Evolutionary conservation across 1,284 basidiomycete genomes (phyloP).

Genomic region (Cryptococcus sp.): DNA sequence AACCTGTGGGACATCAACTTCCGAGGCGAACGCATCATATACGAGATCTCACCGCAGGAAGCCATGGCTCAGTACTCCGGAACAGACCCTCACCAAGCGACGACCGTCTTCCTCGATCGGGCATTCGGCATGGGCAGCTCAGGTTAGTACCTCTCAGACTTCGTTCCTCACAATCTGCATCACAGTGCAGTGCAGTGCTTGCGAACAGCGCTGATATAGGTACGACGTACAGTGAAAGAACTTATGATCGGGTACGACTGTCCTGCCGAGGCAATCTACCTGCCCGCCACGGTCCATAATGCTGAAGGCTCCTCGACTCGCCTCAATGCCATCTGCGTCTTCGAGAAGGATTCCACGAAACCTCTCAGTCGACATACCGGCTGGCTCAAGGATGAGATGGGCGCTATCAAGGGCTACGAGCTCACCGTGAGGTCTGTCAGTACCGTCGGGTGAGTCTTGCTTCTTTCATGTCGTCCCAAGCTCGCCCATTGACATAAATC

Average conservation of each 20-base stretch:
- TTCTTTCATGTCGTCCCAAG: background rate
- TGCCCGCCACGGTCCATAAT: constrained; percentile 62
- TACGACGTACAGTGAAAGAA: constrained; percentile 59
- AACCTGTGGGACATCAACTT: constrained; percentile 68
- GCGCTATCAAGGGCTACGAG: constrained; percentile 63
- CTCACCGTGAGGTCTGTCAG: constrained; percentile 62
- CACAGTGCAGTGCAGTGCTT: background rate
- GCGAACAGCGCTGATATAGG: background rate
- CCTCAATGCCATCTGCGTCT: constrained; percentile 64
- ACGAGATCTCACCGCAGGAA: constrained; percentile 60
- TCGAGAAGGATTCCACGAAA: constrained; percentile 63
- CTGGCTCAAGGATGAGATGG: constrained; percentile 29
- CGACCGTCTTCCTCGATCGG: constrained; percentile 67
- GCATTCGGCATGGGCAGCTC: constrained; percentile 63
- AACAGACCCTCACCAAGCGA: constrained; percentile 65
- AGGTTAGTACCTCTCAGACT: constrained; percentile 3
- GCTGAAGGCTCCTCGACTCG: constrained; percentile 56
- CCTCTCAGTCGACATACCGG: constrained; percentile 62
- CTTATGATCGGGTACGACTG: constrained; percentile 68
- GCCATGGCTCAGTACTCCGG: constrained; percentile 67
- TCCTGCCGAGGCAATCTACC: constrained; percentile 62
- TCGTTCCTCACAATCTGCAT: too few relatives aligned
- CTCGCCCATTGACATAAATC: background rate
- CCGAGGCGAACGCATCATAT: constrained; percentile 64
- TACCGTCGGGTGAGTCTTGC: constrained; percentile 57